Conservation (phyloP, 345 rosid genomes). For the Eucalyptus sideroxylon region DNA sequence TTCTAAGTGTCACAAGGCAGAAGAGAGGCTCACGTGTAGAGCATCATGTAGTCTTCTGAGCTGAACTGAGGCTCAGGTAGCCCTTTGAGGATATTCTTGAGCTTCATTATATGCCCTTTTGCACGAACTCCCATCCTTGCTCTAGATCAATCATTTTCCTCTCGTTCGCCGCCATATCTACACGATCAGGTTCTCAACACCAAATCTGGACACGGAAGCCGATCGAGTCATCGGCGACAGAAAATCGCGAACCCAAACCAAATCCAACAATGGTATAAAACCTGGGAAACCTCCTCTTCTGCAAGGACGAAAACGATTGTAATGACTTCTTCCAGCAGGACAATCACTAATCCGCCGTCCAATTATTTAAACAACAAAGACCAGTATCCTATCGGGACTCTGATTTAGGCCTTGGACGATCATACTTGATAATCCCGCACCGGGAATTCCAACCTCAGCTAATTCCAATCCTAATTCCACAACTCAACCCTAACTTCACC, state of each 20-base stretch:
- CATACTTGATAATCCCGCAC: background rate
- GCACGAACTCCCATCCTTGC: slow-evolving; percentile 61
- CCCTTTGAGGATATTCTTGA: slow-evolving; percentile 54
- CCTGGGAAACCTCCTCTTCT: background rate
- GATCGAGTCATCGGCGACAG: background rate
- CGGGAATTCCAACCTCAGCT: background rate
- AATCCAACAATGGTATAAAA: background rate
- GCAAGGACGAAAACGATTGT: background rate
- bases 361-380: background rate
- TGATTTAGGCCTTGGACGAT: background rate
- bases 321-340: background rate
- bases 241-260: background rate
- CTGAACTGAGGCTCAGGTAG: slow-evolving; percentile 29
- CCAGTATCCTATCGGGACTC: too few relatives aligned
- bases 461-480: background rate
- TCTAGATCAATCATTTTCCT: slow-evolving; percentile 34
- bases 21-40: slow-evolving; percentile 35
- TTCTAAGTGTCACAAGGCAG: background rate
- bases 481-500: background rate
- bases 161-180: slow-evolving; percentile 12
- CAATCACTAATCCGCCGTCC: background rate
- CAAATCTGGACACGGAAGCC: background rate
- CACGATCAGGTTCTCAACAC: background rate
- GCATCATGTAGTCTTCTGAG: slow-evolving; percentile 58
- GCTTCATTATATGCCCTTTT: slow-evolving; percentile 40